A percentile compares a stretch with the other conserved stretches of the same genome.
These are phyloP conservation scores for Lecanicillium sp. DNA, from an alignment of 2,329 filamentous ascomycete genomes.

Conservation along the genomic window DNA sequence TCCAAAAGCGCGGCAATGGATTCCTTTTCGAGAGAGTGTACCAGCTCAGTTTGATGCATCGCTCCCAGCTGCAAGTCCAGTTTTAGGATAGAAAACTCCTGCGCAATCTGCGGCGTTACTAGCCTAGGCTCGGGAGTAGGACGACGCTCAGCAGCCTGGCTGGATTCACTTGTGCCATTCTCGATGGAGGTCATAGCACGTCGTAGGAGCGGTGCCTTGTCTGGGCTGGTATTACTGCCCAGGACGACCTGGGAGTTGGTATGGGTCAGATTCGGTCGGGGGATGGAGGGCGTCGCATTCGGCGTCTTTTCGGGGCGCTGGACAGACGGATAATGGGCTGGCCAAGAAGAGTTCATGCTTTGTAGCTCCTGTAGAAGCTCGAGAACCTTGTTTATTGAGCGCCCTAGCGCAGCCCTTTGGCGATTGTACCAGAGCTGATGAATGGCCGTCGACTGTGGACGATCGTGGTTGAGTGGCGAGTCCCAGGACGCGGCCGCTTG, in stretches of 20 bases:
- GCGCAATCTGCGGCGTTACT: slow-evolving; percentile 84
- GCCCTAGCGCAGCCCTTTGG: slow-evolving; percentile 78
- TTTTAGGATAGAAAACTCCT: slow-evolving; percentile 94
- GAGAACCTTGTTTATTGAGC: slow-evolving; percentile 79
- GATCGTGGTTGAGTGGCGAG: slow-evolving; percentile 33
- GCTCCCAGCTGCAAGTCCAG: slow-evolving; percentile 86
- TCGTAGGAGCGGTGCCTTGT: slow-evolving; percentile 45
- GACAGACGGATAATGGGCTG: slow-evolving; percentile 87
- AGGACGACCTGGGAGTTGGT: too few relatives aligned
- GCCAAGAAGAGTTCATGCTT: slow-evolving; percentile 86
- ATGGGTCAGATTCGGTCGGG: too few relatives aligned
- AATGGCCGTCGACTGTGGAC: slow-evolving; percentile 67
- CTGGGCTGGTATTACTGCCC: slow-evolving; percentile 10
- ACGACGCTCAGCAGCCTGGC: slow-evolving; percentile 58
- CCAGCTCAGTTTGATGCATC: slow-evolving; percentile 79
- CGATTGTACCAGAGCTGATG: slow-evolving; percentile 94
- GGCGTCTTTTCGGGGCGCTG: slow-evolving; percentile 52
- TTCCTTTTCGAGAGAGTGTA: slow-evolving; percentile 87
- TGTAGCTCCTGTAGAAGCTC: slow-evolving; percentile 78
- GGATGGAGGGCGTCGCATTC: slow-evolving; percentile 55
- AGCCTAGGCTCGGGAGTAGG: slow-evolving; percentile 65
- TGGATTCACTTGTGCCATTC: slow-evolving; percentile 56
- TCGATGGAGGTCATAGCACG: slow-evolving; percentile 68
- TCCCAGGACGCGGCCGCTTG: slow-evolving; percentile 41
- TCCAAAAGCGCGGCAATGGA: slow-evolving; percentile 88